phyloP scores from a whole-genome alignment of 306 rosid genomes.

The Cicer bijugum region DNA sequence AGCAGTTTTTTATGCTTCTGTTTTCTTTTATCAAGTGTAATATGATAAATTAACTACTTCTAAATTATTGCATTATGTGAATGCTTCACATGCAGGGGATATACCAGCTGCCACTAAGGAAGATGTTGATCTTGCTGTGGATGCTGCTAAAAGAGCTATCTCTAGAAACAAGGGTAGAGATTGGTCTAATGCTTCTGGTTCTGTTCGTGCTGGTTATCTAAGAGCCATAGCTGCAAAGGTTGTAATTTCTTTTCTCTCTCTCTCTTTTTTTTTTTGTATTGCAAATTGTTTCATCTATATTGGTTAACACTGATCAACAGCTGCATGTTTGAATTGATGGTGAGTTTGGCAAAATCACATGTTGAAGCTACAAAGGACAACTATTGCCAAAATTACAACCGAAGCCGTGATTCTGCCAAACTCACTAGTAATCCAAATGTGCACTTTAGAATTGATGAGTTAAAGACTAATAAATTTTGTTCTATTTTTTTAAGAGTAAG shows the following conservation, averaged over 20 bases:
- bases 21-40: neutral
- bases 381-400: too few species aligned
- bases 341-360: too few species aligned
- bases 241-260: neutral
- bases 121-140: slow-evolving; percentile 87
- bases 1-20: neutral
- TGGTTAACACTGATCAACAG: too few species aligned
- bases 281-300: too few species aligned
- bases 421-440: too few species aligned
- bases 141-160: slow-evolving; percentile 77
- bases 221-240: slow-evolving; percentile 91
- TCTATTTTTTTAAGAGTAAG: neutral
- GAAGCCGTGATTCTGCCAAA: too few species aligned
- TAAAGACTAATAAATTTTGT: neutral
- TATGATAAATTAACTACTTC: neutral
- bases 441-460: too few species aligned
- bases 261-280: too few species aligned
- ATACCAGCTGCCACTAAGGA: slow-evolving; percentile 90
- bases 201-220: slow-evolving; percentile 79
- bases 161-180: slow-evolving; percentile 72
- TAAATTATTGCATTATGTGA: neutral
- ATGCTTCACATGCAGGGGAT: slow-evolving; percentile 52
- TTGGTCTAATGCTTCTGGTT: slow-evolving; percentile 79
- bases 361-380: too few species aligned
- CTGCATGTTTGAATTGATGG: too few species aligned